These are phyloP conservation scores for Scutellaria galericulata DNA, from an alignment of 257 asterid species.

Conservation along the genomic window DNA sequence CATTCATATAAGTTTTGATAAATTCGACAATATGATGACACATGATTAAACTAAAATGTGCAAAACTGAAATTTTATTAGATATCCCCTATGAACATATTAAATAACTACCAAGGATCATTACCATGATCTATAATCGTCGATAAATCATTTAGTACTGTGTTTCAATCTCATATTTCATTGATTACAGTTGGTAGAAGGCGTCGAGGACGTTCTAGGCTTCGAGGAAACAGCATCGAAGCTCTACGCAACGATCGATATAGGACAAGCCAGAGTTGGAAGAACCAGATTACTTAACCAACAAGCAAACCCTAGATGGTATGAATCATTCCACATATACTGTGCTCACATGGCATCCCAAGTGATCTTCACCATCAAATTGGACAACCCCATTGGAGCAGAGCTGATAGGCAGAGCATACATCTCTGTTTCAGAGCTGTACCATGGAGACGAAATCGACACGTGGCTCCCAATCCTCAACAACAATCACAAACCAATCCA, in stretches of 20 bases:
- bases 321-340: slow-evolving; percentile 59
- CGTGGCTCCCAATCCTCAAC: slow-evolving; percentile 47
- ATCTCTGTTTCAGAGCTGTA: slow-evolving; percentile 37
- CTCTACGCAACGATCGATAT: slow-evolving; percentile 68
- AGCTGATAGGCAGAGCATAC: slow-evolving; percentile 47
- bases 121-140: no score
- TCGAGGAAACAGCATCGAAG: slow-evolving; percentile 45
- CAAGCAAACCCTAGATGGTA: slow-evolving; percentile 51
- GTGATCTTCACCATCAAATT: slow-evolving; percentile 50
- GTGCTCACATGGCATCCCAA: slow-evolving; percentile 52
- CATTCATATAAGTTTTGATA: no score
- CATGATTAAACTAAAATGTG: no score
- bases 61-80: no score
- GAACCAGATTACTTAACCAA: slow-evolving; percentile 46
- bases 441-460: slow-evolving; percentile 45
- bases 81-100: no score
- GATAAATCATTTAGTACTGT: not conserved
- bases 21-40: no score
- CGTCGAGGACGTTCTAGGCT: slow-evolving; percentile 55
- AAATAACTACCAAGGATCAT: no score
- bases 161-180: no score
- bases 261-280: slow-evolving; percentile 62
- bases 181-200: slow-evolving; percentile 54
- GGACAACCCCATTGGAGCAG: slow-evolving; percentile 52
- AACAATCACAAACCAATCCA: slow-evolving; percentile 34